A percentile compares a stretch with the other conserved stretches of the same genome.
These are phyloP conservation scores for Aeschynomene evenia DNA, from an alignment of 306 rosid species.

Conservation along the genomic window DNA sequence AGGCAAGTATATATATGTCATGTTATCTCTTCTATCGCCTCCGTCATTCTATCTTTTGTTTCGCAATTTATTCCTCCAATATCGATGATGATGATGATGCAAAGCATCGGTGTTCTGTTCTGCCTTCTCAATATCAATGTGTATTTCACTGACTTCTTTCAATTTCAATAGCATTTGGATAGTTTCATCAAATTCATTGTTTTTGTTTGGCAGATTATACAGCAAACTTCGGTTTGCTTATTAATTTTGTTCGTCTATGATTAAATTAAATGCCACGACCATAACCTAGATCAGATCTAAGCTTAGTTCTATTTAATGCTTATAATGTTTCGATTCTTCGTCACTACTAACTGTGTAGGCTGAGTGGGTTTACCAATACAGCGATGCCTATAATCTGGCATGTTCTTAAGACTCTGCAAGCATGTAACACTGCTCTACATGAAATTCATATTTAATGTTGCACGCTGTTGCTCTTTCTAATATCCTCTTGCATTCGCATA, in stretches of 20 bases:
- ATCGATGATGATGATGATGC: neutral
- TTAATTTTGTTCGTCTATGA: neutral
- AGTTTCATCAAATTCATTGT: neutral
- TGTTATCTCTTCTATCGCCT: neutral
- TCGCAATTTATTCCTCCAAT: neutral
- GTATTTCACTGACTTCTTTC: neutral
- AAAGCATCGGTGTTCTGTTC: neutral
- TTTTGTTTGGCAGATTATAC: neutral
- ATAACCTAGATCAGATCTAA: neutral
- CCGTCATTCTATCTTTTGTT: neutral
- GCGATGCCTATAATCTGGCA: neutral
- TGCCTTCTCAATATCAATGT: no score
- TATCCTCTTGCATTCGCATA: neutral
- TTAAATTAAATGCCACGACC: neutral
- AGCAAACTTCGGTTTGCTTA: neutral
- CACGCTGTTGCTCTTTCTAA: neutral
- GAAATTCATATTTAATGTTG: neutral
- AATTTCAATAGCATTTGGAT: neutral
- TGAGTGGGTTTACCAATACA: neutral
- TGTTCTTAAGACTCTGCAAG: neutral
- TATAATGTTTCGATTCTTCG: neutral
- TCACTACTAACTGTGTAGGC: neutral
- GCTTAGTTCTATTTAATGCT: neutral
- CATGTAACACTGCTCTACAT: neutral
- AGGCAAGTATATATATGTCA: slow-evolving; percentile 33